Evolutionary conservation across 331 rosid species (phyloP), one percentile per base, ranked within the genome.

Genomic region (Malus hybrid): DNA sequence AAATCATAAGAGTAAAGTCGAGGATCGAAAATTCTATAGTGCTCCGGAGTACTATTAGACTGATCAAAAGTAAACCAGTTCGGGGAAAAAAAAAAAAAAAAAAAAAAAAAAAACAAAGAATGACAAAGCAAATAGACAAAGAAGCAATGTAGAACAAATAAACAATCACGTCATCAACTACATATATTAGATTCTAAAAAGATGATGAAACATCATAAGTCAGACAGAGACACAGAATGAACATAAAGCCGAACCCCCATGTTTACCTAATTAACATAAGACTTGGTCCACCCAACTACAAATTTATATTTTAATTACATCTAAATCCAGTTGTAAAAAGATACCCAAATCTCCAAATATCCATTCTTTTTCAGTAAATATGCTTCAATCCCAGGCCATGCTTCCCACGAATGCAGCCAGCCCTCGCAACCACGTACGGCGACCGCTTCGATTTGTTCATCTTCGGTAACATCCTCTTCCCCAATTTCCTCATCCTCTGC

Each of bases 361-460:
- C 68, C 42, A 7, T 16, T 15, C 3, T 64, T 64, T 64, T 7
- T 39, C 11, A 32, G 27, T 33, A 72, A 46, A 57, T 85, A 81
- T 93, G 94, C 82, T 90, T 93, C 78, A 93, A 82, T 1, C 97
- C 96, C 50, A 93, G 67, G 4, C 97, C 97, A 63, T 90, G 94
- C 79, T 93, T 93, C 27, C 97, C 97, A 54, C 89, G 94, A 10
- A 90, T 93, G 67, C 93, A 90, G n/a, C 97, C 97, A 16, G 94
- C 89, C 78, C 83, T 87, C 27, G 80, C 80, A 72, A 82, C 83
- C 69, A 93, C 54, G 76, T 70, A 65, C 0, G 96, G 90, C 7
- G 86, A 76, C 44, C 78, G 87, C 81, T 88, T 93, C 0, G 96
- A 88, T 70, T 63, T 84, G 22, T 76, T 65, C 93, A 90, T 90